phyloP scores from a whole-genome alignment of 2,329 filamentous ascomycete species.

The Talaromyces sp. region DNA sequence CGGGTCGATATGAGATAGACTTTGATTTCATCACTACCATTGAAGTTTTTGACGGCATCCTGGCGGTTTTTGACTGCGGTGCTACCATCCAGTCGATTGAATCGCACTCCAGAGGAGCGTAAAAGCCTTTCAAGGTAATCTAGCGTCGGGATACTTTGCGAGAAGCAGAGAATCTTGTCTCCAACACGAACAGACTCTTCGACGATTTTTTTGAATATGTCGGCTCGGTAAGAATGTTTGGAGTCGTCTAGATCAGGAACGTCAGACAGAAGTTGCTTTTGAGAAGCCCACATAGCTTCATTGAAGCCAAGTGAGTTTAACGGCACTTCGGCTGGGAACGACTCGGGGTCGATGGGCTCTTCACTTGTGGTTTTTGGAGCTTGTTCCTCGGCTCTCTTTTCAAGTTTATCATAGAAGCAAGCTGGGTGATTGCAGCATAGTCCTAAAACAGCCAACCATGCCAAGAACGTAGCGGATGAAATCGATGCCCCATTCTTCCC shows the following conservation, averaged over 20 bases:
- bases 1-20: conserved; percentile 78
- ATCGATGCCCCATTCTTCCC: conserved; percentile 22
- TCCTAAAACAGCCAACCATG: conserved; percentile 50
- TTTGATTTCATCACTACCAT: conserved; percentile 46
- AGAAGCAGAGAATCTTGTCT: conserved; percentile 79
- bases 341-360: conserved; percentile 19
- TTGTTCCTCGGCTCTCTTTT: conserved; percentile 30
- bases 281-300: conserved; percentile 29
- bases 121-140: conserved; percentile 62
- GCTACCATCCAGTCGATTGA: conserved; percentile 63
- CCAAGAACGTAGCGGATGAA: conserved; percentile 45
- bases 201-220: conserved; percentile 64
- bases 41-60: conserved; percentile 62
- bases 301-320: conserved; percentile 37
- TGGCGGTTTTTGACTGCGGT: conserved; percentile 57
- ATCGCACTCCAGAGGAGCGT: conserved; percentile 41
- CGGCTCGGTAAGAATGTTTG: conserved; percentile 62
- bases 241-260: conserved; percentile 39
- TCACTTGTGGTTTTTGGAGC: conserved; percentile 16
- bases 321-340: conserved; percentile 18
- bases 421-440: conserved; percentile 57
- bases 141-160: conserved; percentile 64
- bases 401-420: conserved; percentile 48
- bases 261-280: conserved; percentile 26
- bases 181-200: conserved; percentile 54